These are phyloP conservation scores for Amoebophrya sp. DNA, from an alignment of 169 alveolate genomes.

Conservation along the genomic window DNA sequence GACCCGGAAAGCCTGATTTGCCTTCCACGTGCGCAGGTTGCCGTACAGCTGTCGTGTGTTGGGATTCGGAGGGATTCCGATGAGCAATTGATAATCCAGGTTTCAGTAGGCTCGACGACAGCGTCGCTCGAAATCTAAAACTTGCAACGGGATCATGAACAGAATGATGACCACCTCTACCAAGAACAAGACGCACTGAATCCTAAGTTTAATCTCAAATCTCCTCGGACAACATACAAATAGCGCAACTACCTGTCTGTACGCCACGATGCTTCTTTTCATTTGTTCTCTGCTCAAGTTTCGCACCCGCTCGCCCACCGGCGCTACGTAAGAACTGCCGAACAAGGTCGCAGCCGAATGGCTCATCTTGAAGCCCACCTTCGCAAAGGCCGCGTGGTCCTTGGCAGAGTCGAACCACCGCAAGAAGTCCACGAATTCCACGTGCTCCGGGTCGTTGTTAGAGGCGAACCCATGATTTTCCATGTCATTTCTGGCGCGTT, in stretches of 20 bases:
- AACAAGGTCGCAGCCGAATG: neutral
- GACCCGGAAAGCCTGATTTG: neutral
- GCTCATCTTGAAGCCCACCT: neutral
- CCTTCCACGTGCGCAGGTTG: neutral
- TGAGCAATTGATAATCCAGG: neutral
- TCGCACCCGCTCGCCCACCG: neutral
- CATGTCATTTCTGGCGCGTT: neutral
- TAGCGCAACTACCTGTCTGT: no score
- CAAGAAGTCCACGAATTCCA: neutral
- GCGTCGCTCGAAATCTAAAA: neutral
- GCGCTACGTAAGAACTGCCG: neutral
- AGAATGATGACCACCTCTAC: no score
- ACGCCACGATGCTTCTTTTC: neutral
- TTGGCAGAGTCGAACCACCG: neutral
- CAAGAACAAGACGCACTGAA: no score
- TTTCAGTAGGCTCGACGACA: neutral
- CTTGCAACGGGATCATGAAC: neutral
- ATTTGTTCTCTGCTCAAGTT: neutral
- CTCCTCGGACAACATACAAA: no score
- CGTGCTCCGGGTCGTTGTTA: neutral
- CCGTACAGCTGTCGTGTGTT: neutral
- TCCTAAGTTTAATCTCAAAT: no score
- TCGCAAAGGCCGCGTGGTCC: neutral
- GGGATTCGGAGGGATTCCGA: no score
- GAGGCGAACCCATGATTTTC: no score